Evolutionary conservation across 2,329 filamentous ascomycete species (phyloP).

Genomic region (Lomentospora prolificans): DNA sequence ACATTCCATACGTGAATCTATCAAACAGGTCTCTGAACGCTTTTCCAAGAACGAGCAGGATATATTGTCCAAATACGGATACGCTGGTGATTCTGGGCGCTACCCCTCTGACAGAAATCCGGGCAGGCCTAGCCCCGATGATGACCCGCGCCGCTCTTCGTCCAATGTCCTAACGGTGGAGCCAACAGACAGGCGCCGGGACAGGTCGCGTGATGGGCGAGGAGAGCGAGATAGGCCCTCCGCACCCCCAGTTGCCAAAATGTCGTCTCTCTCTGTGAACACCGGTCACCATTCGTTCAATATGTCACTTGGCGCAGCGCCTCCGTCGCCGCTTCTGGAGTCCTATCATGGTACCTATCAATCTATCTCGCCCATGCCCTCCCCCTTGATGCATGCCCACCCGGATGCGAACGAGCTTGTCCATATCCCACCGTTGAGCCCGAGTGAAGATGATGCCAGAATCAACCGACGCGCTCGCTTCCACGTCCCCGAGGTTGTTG

Average conservation of each 20-base stretch:
- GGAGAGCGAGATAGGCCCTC: slow-evolving; percentile 31
- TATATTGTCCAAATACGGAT: neutral
- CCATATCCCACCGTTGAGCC: slow-evolving; percentile 43
- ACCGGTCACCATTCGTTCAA: slow-evolving; percentile 30
- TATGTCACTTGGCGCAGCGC: slow-evolving; percentile 45
- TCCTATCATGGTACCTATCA: slow-evolving; percentile 92
- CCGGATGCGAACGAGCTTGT: slow-evolving; percentile 38
- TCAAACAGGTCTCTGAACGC: neutral
- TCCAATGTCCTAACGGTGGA: slow-evolving; percentile 33
- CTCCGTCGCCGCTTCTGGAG: slow-evolving; percentile 78
- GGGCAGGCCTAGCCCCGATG: neutral
- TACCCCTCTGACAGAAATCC: neutral
- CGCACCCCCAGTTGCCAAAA: slow-evolving; percentile 36
- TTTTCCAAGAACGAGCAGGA: neutral
- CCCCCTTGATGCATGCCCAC: slow-evolving; percentile 53
- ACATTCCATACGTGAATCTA: neutral
- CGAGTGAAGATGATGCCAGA: slow-evolving; percentile 37
- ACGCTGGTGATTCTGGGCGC: neutral
- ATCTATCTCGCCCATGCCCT: slow-evolving; percentile 88
- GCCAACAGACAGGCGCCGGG: slow-evolving; percentile 24
- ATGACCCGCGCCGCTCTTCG: slow-evolving; percentile 26
- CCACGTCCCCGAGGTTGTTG: slow-evolving; percentile 75
- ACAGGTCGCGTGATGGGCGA: no score
- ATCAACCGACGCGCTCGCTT: slow-evolving; percentile 58
- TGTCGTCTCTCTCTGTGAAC: slow-evolving; percentile 43